Conservation (phyloP, 164 flowering plant species). For the Vitis labrusca region DNA sequence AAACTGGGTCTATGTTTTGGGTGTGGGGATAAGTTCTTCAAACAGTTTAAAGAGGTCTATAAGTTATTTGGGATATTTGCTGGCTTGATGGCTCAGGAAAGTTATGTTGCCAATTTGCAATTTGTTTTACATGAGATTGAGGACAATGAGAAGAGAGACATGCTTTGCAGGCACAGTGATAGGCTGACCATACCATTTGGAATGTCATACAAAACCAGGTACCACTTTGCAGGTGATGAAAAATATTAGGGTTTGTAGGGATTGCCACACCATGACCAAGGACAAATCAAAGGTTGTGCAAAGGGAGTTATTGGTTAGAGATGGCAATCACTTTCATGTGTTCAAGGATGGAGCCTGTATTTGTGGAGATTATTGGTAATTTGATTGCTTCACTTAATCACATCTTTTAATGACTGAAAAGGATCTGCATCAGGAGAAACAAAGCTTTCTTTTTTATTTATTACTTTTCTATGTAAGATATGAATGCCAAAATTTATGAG, state of each 20-base stretch:
- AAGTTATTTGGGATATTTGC: conserved; percentile 24
- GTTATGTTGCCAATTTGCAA: conserved; percentile 40
- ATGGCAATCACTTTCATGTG: conserved; percentile 49
- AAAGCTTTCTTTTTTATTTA: not conserved
- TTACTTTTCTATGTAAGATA: not conserved
- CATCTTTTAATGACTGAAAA: not conserved
- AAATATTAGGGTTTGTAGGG: conserved; percentile 48
- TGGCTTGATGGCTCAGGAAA: conserved; percentile 40
- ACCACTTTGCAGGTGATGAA: conserved; percentile 44
- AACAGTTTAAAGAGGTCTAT: conserved; percentile 29
- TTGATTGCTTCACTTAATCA: not conserved
- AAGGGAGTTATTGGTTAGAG: conserved; percentile 44
- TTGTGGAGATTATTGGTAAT: conserved; percentile 49
- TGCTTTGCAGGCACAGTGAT: conserved; percentile 50
- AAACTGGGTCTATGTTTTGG: conserved; percentile 34
- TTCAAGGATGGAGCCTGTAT: conserved; percentile 43
- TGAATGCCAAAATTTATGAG: not conserved
- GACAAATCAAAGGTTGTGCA: conserved; percentile 36
- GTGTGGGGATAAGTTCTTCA: conserved; percentile 23
- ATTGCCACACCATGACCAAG: conserved; percentile 45
- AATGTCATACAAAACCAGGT: conserved; percentile 37
- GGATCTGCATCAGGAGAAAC: not conserved
- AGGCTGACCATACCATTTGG: conserved; percentile 52
- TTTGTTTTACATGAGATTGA: conserved; percentile 43
- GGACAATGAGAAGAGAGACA: conserved; percentile 41